These are phyloP conservation scores for Calonectria montana DNA, from an alignment of 2,329 filamentous ascomycete genomes.

Conservation along the genomic window DNA sequence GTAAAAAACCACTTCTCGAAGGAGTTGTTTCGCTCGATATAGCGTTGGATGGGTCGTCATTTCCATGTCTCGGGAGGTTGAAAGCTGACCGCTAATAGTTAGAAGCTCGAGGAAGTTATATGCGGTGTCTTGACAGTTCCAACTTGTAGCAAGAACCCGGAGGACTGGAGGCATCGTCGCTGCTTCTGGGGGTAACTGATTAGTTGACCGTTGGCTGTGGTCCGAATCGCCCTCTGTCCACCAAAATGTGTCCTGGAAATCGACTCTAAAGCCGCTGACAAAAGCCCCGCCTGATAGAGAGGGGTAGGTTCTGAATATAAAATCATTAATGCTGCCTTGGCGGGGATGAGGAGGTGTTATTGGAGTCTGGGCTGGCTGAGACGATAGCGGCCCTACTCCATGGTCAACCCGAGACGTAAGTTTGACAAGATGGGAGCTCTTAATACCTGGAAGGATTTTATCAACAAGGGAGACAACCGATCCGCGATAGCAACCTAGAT, in stretches of 20 bases:
- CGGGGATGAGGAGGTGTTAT: slow-evolving; percentile 62
- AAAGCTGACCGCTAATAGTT: slow-evolving; percentile 61
- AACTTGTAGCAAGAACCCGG: slow-evolving; percentile 62
- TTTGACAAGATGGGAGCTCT: not conserved
- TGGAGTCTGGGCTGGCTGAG: slow-evolving; percentile 61
- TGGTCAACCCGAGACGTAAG: slow-evolving; percentile 23
- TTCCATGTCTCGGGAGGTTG: slow-evolving; percentile 60
- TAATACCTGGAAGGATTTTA: slow-evolving; percentile 61
- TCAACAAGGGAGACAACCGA: slow-evolving; percentile 60
- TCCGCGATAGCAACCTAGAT: slow-evolving; percentile 64
- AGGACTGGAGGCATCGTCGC: slow-evolving; percentile 61
- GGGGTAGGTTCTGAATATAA: slow-evolving; percentile 59
- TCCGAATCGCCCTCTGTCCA: slow-evolving; percentile 63
- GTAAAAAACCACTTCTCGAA: slow-evolving; percentile 66
- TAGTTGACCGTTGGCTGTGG: slow-evolving; percentile 36
- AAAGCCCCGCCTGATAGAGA: slow-evolving; percentile 53
- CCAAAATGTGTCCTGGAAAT: slow-evolving; percentile 69
- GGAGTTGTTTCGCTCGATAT: slow-evolving; percentile 65
- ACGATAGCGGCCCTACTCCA: slow-evolving; percentile 56
- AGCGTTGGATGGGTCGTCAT: slow-evolving; percentile 61
- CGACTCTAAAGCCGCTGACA: slow-evolving; percentile 58
- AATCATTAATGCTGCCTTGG: slow-evolving; percentile 63
- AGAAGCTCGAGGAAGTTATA: slow-evolving; percentile 66
- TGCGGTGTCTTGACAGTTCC: slow-evolving; percentile 60
- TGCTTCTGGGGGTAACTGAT: slow-evolving; percentile 34